Evolutionary conservation across 768 basidiomycete species (phyloP).

Genomic region (Leccinum subtestaceum): DNA sequence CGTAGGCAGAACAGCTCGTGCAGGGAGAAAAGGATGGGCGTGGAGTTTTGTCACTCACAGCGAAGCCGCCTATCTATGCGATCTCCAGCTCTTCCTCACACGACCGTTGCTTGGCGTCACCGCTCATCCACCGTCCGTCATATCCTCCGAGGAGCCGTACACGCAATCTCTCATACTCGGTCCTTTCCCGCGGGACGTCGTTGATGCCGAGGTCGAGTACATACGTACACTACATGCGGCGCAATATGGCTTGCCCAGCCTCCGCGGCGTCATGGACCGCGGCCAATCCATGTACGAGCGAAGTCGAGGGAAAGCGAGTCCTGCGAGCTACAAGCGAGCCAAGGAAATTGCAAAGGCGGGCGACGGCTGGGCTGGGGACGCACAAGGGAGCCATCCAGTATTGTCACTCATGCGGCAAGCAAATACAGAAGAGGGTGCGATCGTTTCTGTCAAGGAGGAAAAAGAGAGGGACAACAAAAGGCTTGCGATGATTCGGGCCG

Average conservation of each 20-base stretch:
- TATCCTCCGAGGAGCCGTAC: conserved; percentile 58
- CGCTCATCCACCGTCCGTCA: conserved; percentile 29
- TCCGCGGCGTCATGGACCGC: conserved; percentile 81
- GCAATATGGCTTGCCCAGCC: conserved; percentile 59
- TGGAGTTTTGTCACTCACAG: conserved; percentile 88
- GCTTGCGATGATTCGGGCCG: conserved; percentile 64
- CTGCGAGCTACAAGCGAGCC: conserved; percentile 81
- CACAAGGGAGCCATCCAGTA: conserved; percentile 70
- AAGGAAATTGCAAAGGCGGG: conserved; percentile 77
- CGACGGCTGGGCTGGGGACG: conserved; percentile 64
- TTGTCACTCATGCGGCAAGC: conserved; percentile 42
- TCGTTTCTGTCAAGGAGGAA: conserved; percentile 35
- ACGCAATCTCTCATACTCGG: conserved; percentile 77
- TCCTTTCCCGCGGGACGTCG: conserved; percentile 69
- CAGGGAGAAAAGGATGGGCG: conserved; percentile 92
- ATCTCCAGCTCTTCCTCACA: conserved; percentile 89
- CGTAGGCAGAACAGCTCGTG: conserved; percentile 94
- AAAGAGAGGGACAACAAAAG: conserved; percentile 41
- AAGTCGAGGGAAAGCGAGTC: conserved; percentile 86
- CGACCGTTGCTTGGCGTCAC: conserved; percentile 61
- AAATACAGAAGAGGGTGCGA: conserved; percentile 29
- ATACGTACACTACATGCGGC: conserved; percentile 61
- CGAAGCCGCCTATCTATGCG: conserved; percentile 88
- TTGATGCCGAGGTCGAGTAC: conserved; percentile 87
- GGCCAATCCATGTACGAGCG: conserved; percentile 95